Evolutionary conservation across 306 rosid species (phyloP).

Genomic region (Dryas octopetala): DNA sequence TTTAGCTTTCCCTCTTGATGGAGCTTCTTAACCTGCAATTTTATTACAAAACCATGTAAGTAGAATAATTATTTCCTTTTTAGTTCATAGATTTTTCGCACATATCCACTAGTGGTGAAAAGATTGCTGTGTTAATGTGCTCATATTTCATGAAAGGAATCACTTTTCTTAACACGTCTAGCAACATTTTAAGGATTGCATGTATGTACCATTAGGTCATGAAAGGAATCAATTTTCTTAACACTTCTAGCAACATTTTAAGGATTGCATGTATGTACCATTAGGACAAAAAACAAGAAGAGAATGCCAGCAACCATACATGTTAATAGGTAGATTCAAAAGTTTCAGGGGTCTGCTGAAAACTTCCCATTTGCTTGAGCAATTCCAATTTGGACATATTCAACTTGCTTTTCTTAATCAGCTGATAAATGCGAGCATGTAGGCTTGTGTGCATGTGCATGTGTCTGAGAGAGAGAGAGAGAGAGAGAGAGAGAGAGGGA

Average conservation of each 20-base stretch:
- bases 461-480: background rate
- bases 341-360: too few relatives aligned
- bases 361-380: background rate
- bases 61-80: background rate
- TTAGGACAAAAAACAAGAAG: background rate
- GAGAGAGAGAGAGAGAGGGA: background rate
- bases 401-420: background rate
- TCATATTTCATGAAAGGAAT: background rate
- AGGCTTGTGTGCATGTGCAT: background rate
- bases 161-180: too few relatives aligned
- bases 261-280: background rate
- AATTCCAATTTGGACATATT: background rate
- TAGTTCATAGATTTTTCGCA: background rate
- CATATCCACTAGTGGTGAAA: background rate
- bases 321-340: constrained; percentile 14
- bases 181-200: too few relatives aligned
- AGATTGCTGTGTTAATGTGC: too few relatives aligned
- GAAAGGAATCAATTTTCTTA: too few relatives aligned
- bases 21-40: constrained; percentile 81
- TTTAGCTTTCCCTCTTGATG: constrained; percentile 79
- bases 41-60: constrained; percentile 4
- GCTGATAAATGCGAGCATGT: background rate
- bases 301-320: constrained; percentile 2
- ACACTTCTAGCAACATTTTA: too few relatives aligned
- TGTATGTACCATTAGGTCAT: background rate